A percentile compares a stretch with the other conserved stretches of the same genome.
Conservation (phyloP, 495 filamentous ascomycete genomes). For the Xanthoparmelia taractica region DNA sequence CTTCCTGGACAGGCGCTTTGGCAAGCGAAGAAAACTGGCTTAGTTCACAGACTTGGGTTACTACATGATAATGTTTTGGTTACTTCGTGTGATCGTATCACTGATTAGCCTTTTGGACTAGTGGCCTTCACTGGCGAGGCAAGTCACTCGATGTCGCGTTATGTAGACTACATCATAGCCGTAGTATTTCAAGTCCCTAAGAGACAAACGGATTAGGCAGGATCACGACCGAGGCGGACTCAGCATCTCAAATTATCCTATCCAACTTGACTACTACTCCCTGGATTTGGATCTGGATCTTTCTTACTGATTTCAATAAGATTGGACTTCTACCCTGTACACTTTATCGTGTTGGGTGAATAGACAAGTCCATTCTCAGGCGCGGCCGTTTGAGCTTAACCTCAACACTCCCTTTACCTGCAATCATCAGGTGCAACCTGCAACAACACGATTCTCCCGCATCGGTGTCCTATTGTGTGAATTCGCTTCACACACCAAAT, state of each 20-base stretch:
- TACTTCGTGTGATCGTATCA: too few relatives aligned
- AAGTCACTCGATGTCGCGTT: conserved; percentile 1
- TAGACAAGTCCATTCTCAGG: background rate
- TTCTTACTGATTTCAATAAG: background rate
- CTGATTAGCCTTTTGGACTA: too few relatives aligned
- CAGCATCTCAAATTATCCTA: conserved; percentile 13
- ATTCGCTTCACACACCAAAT: background rate
- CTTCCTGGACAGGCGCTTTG: too few relatives aligned
- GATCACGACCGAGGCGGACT: conserved; percentile 4
- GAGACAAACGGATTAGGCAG: conserved; percentile 6
- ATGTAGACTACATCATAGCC: background rate
- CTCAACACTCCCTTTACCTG: conserved; percentile 6
- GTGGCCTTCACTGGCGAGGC: conserved; percentile 4
- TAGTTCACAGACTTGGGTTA: too few relatives aligned
- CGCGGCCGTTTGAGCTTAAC: conserved; percentile 3
- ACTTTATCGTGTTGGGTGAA: background rate
- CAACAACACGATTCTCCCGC: background rate
- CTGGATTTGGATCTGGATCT: background rate
- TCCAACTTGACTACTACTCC: conserved; percentile 1
- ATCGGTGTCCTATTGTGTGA: background rate
- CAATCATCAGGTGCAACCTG: conserved; percentile 12
- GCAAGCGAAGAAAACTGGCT: too few relatives aligned
- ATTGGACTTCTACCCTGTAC: background rate
- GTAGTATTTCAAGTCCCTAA: background rate
- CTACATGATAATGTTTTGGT: too few relatives aligned